Percentiles rank a stretch among this genome's conserved stretches.
These are phyloP conservation scores for Sarcomyxa edulis DNA, from an alignment of 768 basidiomycete species.

Conservation along the genomic window DNA sequence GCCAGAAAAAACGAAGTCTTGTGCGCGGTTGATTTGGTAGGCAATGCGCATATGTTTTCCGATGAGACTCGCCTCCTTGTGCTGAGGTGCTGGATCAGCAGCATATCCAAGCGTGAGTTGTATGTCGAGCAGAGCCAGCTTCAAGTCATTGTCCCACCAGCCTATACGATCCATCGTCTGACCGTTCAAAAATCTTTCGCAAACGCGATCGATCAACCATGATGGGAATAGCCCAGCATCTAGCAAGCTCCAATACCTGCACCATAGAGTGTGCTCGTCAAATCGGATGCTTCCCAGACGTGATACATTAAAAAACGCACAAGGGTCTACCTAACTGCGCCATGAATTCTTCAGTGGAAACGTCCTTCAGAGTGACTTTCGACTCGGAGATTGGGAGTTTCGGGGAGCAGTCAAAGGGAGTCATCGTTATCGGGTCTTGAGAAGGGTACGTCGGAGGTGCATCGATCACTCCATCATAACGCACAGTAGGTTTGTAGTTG, in stretches of 20 bases:
- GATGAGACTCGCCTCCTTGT: constrained; percentile 10
- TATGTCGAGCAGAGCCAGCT: constrained; percentile 9
- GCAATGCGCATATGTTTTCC: constrained; percentile 14
- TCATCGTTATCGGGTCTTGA: neutral
- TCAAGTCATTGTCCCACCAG: neutral
- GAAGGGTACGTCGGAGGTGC: neutral
- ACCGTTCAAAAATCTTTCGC: neutral
- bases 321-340: constrained; percentile 1
- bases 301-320: too few species aligned
- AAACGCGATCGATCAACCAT: neutral
- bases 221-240: neutral
- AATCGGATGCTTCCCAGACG: neutral
- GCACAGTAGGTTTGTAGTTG: neutral
- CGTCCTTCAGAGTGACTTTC: neutral
- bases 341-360: neutral
- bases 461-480: neutral
- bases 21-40: constrained; percentile 12
- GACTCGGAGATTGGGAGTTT: neutral
- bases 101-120: constrained; percentile 12
- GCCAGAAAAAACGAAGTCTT: constrained; percentile 11
- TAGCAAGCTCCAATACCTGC: constrained; percentile 1
- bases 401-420: constrained; percentile 3
- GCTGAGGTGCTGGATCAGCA: neutral
- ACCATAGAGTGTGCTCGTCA: neutral
- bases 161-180: neutral